Conservation (phyloP, 2,329 filamentous ascomycete species). For the Lomentospora prolificans region DNA sequence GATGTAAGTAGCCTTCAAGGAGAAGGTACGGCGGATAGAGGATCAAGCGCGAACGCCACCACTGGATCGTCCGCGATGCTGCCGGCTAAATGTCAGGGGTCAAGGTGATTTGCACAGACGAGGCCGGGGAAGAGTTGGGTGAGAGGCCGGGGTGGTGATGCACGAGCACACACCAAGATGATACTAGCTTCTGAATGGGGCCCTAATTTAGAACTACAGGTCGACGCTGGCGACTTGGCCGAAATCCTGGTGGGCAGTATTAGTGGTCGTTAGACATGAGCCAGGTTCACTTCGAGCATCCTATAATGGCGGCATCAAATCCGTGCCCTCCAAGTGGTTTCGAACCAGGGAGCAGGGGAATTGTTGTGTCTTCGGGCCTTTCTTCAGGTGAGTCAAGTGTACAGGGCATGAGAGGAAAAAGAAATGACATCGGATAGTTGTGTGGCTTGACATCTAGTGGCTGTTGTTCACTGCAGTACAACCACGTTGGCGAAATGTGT, state of each 20-base stretch:
- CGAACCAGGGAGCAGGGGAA: background rate
- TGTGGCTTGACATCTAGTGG: background rate
- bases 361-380: constrained; percentile 5
- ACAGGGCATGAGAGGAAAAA: background rate
- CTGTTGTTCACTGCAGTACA: no score
- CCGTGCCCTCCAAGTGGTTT: background rate
- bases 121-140: background rate
- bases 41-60: constrained; percentile 4
- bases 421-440: background rate
- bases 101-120: background rate
- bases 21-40: background rate
- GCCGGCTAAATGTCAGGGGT: constrained; percentile 2
- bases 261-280: background rate
- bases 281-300: background rate
- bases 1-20: background rate
- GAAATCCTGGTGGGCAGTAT: background rate
- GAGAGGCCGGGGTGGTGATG: background rate
- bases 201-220: no score
- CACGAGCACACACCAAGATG: background rate
- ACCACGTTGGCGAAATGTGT: no score
- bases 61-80: constrained; percentile 1
- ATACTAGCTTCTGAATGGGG: no score
- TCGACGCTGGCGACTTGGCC: no score
- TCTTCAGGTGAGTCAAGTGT: constrained; percentile 6
- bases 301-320: background rate